Evolutionary conservation across 148 eudicot genomes (phyloP).

Genomic region (Rheum nobile): DNA sequence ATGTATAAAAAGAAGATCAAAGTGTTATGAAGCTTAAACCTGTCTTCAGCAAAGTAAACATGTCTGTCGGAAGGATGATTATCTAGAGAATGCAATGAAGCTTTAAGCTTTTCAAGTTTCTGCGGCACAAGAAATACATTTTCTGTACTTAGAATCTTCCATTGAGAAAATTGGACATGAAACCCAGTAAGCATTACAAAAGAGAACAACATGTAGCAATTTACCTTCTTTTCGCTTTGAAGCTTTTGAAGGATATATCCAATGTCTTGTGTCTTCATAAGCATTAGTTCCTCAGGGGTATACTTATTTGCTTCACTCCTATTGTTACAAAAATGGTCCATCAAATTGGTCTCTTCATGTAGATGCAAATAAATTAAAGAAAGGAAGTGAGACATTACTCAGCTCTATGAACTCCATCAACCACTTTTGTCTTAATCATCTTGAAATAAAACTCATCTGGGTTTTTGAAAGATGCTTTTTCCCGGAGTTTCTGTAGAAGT

Average conservation of each 20-base stretch:
- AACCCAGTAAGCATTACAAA: not conserved
- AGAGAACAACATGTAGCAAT: not conserved
- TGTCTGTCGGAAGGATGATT: constrained; percentile 40
- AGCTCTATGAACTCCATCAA: constrained; percentile 62
- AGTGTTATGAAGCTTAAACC: constrained; percentile 26
- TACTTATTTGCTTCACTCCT: constrained; percentile 68
- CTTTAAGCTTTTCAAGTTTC: constrained; percentile 72
- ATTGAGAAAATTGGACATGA: not conserved
- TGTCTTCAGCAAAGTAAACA: constrained; percentile 77
- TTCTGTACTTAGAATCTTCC: not conserved
- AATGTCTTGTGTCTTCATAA: constrained; percentile 77
- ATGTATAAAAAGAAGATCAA: not conserved
- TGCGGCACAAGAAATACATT: constrained; percentile 16
- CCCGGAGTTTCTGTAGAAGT: constrained; percentile 51
- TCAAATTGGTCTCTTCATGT: not conserved
- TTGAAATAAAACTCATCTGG: constrained; percentile 76
- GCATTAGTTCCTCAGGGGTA: constrained; percentile 60
- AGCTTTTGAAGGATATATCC: constrained; percentile 71
- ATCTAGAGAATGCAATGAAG: constrained; percentile 46
- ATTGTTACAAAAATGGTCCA: not conserved
- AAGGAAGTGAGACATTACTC: constrained; percentile 25
- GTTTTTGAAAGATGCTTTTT: constrained; percentile 69
- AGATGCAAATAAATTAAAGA: not conserved
- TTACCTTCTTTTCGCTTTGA: constrained; percentile 76
- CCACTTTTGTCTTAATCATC: constrained; percentile 58